Percentiles rank a stretch among this genome's conserved stretches.
These are phyloP conservation scores for Collybia sordida DNA, from an alignment of 768 basidiomycete genomes.

Conservation along the genomic window DNA sequence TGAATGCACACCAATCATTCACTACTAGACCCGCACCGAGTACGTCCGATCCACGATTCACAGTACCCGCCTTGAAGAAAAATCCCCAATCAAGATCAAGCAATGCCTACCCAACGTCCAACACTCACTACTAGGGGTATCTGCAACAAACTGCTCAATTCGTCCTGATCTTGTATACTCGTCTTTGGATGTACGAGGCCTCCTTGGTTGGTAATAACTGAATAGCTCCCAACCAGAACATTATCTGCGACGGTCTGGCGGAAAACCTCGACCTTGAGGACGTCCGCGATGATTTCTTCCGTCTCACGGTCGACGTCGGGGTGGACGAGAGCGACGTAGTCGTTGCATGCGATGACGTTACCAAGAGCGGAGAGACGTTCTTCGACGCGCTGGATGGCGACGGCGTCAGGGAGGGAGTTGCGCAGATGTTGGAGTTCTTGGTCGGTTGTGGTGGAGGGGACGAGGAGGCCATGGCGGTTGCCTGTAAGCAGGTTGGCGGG, in stretches of 20 bases:
- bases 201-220: constrained; percentile 94
- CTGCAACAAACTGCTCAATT: constrained; percentile 90
- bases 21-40: constrained; percentile 97
- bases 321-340: constrained; percentile 98
- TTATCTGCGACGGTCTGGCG: constrained; percentile 96
- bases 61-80: constrained; percentile 80
- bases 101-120: not conserved
- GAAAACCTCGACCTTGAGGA: constrained; percentile 98
- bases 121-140: constrained; percentile 87
- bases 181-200: constrained; percentile 98
- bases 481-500: constrained; percentile 41
- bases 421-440: constrained; percentile 98
- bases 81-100: not conserved
- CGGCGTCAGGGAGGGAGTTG: constrained; percentile 90
- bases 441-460: constrained; percentile 94
- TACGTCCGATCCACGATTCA: constrained; percentile 97
- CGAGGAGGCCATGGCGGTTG: constrained; percentile 95
- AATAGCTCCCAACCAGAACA: constrained; percentile 95
- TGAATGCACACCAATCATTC: constrained; percentile 99
- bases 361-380: constrained; percentile 96
- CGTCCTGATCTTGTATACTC: constrained; percentile 95
- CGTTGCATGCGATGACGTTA: constrained; percentile 98
- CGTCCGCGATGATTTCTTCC: constrained; percentile 99
- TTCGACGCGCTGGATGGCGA: constrained; percentile 94
- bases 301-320: constrained; percentile 98